phyloP scores from a whole-genome alignment of 257 asterid genomes.

The Salvia splendens region DNA sequence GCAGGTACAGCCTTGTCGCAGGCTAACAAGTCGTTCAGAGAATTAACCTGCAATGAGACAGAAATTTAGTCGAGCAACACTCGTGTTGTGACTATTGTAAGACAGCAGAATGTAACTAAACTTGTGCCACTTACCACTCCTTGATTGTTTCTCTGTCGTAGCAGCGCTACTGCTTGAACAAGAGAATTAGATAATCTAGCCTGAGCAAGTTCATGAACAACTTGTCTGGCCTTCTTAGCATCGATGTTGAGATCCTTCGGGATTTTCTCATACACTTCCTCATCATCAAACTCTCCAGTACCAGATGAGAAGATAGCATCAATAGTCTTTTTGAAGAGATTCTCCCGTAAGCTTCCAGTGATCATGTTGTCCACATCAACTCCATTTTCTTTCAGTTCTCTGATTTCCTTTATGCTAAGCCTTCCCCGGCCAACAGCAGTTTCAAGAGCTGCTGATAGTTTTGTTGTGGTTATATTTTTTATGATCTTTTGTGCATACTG shows the following conservation, averaged over 20 bases:
- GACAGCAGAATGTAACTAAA: not conserved
- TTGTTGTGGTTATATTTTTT: conserved; percentile 68
- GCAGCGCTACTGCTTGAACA: too few relatives aligned
- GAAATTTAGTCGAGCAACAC: conserved; percentile 18
- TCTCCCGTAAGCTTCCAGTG: conserved; percentile 74
- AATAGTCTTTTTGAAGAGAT: conserved; percentile 74
- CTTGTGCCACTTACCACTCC: conserved; percentile 47
- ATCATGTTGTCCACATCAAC: conserved; percentile 79
- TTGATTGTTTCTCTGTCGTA: too few relatives aligned
- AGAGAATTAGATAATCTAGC: too few relatives aligned
- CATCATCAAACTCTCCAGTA: conserved; percentile 89
- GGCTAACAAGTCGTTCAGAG: conserved; percentile 85
- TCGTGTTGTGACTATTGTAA: not conserved
- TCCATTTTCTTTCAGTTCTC: conserved; percentile 83
- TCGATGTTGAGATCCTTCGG: conserved; percentile 80
- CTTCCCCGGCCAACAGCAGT: conserved; percentile 86
- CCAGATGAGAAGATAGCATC: conserved; percentile 86
- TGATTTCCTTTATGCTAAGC: conserved; percentile 85
- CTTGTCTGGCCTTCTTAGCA: conserved; percentile 62
- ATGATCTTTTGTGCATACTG: conserved; percentile 80
- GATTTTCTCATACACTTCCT: conserved; percentile 77
- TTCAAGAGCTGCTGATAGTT: conserved; percentile 89
- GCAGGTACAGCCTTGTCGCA: conserved; percentile 96
- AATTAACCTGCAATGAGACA: conserved; percentile 61
- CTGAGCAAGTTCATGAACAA: conserved; percentile 36